Evolutionary conservation across 2,329 filamentous ascomycete species (phyloP).

Genomic region (Clonostachys rosea): DNA sequence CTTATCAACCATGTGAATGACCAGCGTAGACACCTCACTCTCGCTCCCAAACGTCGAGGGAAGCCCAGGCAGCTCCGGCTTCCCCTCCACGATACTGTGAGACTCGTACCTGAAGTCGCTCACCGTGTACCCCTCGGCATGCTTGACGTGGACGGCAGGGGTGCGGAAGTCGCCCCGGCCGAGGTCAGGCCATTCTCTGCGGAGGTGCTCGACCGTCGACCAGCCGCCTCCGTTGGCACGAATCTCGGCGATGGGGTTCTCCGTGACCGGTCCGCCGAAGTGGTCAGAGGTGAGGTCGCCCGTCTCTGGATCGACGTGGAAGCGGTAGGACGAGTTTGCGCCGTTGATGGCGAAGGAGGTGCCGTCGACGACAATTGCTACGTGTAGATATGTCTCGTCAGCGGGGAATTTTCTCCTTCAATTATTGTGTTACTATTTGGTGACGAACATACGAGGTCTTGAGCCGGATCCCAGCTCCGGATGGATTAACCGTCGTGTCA

Average conservation of each 20-base stretch:
- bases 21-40: constrained; percentile 52
- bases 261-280: constrained; percentile 51
- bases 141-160: constrained; percentile 56
- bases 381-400: background rate
- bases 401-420: background rate
- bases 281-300: constrained; percentile 57
- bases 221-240: constrained; percentile 46
- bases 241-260: constrained; percentile 25
- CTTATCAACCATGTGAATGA: constrained; percentile 54
- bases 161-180: constrained; percentile 59
- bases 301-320: constrained; percentile 52
- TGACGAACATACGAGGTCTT: too few species aligned
- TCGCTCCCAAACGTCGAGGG: constrained; percentile 55
- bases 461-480: too few species aligned
- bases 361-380: constrained; percentile 49
- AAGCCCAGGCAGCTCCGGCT: constrained; percentile 49
- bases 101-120: constrained; percentile 54
- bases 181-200: constrained; percentile 60
- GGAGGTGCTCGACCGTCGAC: constrained; percentile 43
- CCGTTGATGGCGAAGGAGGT: constrained; percentile 53
- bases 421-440: background rate
- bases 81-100: constrained; percentile 49
- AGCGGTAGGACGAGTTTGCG: constrained; percentile 54
- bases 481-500: too few species aligned
- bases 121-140: constrained; percentile 54